Percentiles rank a stretch among this genome's conserved stretches.
phyloP scores from a whole-genome alignment of 2,329 filamentous ascomycete species.

The Nemania sp. region DNA sequence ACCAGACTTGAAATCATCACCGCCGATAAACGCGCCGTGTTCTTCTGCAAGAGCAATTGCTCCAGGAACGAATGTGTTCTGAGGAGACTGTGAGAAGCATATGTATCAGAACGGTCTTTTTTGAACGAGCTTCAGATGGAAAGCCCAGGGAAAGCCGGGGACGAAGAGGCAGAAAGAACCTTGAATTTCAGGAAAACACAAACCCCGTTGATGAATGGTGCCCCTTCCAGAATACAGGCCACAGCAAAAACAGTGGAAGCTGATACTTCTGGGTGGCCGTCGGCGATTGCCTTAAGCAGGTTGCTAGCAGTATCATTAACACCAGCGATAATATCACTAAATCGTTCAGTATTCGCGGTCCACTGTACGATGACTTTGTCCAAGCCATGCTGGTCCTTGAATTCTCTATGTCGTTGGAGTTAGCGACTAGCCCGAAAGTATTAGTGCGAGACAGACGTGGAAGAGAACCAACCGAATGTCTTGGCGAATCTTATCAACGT shows the following conservation, averaged over 20 bases:
- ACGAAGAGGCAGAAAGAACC: too few relatives aligned
- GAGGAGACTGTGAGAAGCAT: too few relatives aligned
- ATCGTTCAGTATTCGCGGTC: slow-evolving; percentile 99
- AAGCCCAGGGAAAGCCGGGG: too few relatives aligned
- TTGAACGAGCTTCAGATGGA: too few relatives aligned
- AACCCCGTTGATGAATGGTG: slow-evolving; percentile 99
- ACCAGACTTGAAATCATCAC: slow-evolving; percentile 99
- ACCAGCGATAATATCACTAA: slow-evolving; percentile 81
- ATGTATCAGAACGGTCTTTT: too few relatives aligned
- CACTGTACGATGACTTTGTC: slow-evolving; percentile 98
- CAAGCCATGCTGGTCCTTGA: slow-evolving; percentile 81
- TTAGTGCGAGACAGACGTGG: too few relatives aligned
- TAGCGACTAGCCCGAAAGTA: too few relatives aligned
- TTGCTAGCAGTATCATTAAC: slow-evolving; percentile 98
- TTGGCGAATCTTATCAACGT: slow-evolving; percentile 89
- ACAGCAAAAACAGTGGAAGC: slow-evolving; percentile 96
- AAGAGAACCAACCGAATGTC: slow-evolving; percentile 72
- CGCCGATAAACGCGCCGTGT: slow-evolving; percentile 88
- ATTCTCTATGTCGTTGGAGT: slow-evolving; percentile 59
- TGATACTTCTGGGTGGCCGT: slow-evolving; percentile 86
- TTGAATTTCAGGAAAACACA: too few relatives aligned
- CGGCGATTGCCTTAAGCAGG: slow-evolving; percentile 82
- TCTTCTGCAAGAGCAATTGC: slow-evolving; percentile 86
- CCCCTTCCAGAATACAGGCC: slow-evolving; percentile 84
- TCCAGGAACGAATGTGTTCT: slow-evolving; percentile 98